A percentile compares a stretch with the other conserved stretches of the same genome.
Evolutionary conservation across 768 basidiomycete genomes (phyloP).

Genomic region (Clathrus columnatus): DNA sequence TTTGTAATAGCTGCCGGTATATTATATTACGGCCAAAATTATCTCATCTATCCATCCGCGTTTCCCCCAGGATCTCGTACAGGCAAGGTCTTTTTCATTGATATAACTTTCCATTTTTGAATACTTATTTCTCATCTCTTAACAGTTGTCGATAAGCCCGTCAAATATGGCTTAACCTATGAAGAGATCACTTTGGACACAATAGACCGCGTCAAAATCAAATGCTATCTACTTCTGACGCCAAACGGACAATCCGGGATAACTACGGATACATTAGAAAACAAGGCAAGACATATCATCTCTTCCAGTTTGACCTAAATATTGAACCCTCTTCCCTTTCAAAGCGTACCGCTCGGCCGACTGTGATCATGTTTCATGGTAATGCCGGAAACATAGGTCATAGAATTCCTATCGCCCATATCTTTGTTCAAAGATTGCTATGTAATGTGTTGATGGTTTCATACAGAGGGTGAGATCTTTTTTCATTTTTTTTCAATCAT

Average conservation of each 20-base stretch:
- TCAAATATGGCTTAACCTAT: constrained; percentile 63
- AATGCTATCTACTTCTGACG: constrained; percentile 71
- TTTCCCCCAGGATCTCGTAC: constrained; percentile 73
- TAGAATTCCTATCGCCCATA: constrained; percentile 75
- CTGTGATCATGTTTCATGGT: constrained; percentile 90
- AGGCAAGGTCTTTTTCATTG: constrained; percentile 33
- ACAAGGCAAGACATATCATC: neutral
- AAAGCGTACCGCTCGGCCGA: constrained; percentile 55
- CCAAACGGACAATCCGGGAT: constrained; percentile 28
- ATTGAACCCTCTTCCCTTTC: neutral
- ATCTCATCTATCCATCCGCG: constrained; percentile 84
- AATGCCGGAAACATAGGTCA: constrained; percentile 86
- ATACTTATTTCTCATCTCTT: neutral
- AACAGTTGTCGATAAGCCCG: constrained; percentile 32
- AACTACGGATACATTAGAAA: neutral
- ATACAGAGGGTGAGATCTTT: constrained; percentile 69
- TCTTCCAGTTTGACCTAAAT: neutral
- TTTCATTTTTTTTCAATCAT: neutral
- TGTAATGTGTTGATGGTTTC: constrained; percentile 94
- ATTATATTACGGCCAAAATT: constrained; percentile 80
- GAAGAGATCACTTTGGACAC: constrained; percentile 67
- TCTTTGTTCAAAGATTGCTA: constrained; percentile 74
- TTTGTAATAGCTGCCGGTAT: constrained; percentile 54
- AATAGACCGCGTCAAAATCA: constrained; percentile 60
- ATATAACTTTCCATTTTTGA: neutral